A percentile compares a stretch with the other conserved stretches of the same genome.
Conservation (phyloP, 768 basidiomycete genomes). For the Erythrobasidium yunnanense region DNA sequence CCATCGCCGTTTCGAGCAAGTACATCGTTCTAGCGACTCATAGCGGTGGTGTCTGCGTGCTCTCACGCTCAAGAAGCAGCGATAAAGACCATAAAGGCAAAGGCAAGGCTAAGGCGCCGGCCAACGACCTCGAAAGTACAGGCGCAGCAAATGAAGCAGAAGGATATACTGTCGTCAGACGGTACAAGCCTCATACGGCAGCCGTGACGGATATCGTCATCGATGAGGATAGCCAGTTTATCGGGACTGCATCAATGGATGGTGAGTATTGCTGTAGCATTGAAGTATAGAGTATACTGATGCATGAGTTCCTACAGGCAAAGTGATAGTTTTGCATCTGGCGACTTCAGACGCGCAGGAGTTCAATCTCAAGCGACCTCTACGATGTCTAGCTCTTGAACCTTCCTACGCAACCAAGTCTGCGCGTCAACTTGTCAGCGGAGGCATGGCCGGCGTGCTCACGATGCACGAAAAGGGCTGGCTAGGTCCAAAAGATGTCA, state of each 20-base stretch:
- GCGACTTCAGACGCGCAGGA: conserved; percentile 61
- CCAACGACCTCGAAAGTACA: too few species aligned
- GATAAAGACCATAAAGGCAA: not conserved
- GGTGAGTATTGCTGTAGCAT: conserved; percentile 48
- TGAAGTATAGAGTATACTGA: not conserved
- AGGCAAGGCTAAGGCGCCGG: not conserved
- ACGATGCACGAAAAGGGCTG: conserved; percentile 89
- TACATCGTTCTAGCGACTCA: conserved; percentile 20
- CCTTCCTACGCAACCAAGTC: conserved; percentile 72
- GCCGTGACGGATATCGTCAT: conserved; percentile 74
- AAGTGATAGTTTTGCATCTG: conserved; percentile 81
- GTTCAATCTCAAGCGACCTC: conserved; percentile 83
- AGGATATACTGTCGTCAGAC: conserved; percentile 54
- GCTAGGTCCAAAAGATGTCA: conserved; percentile 84
- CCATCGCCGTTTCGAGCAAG: conserved; percentile 16
- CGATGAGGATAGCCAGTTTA: conserved; percentile 73
- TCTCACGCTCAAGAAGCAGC: too few species aligned
- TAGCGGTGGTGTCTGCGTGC: conserved; percentile 18
- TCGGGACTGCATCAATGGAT: conserved; percentile 85
- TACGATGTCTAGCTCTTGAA: conserved; percentile 79
- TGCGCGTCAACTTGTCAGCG: conserved; percentile 72
- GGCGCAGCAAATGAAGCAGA: conserved; percentile 5
- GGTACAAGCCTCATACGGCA: conserved; percentile 79
- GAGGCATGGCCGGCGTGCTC: conserved; percentile 78
- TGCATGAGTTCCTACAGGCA: conserved; percentile 50